Conservation (phyloP, 202 grass and related monocot genomes). For the Musa balbisiana region DNA sequence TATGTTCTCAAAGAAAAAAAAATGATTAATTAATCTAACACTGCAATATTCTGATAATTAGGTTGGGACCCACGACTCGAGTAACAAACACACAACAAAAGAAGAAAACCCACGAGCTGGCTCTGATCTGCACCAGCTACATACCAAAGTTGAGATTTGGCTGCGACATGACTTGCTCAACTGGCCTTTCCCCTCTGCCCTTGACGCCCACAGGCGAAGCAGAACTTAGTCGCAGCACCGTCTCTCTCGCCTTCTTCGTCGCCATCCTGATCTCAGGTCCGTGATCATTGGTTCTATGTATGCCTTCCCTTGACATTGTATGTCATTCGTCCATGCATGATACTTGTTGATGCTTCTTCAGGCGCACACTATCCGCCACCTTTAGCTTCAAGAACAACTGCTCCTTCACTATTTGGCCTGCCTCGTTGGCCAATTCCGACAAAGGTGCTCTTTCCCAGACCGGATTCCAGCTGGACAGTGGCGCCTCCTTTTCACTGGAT, state of each 20-base stretch:
- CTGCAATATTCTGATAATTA: no score
- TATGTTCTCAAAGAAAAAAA: no score
- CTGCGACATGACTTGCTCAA: no score
- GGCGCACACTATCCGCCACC: slow-evolving; percentile 23
- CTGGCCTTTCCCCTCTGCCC: no score
- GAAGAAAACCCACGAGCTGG: background rate
- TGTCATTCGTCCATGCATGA: no score
- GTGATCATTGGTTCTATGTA: no score
- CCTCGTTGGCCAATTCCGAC: slow-evolving; percentile 10
- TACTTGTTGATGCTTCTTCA: background rate
- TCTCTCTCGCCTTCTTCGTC: no score
- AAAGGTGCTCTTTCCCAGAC: slow-evolving; percentile 22
- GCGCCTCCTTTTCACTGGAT: slow-evolving; percentile 6
- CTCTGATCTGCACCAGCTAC: background rate
- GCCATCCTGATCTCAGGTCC: no score
- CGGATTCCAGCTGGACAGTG: slow-evolving; percentile 32
- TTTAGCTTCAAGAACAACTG: slow-evolving; percentile 55
- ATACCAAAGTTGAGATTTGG: background rate
- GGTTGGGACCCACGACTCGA: background rate
- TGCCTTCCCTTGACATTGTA: no score
- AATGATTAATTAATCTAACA: no score
- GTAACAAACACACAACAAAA: background rate
- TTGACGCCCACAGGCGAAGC: no score
- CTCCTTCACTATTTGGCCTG: slow-evolving; percentile 40
- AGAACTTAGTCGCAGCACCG: no score